A percentile compares a stretch with the other conserved stretches of the same genome.
These are phyloP conservation scores for Debaryomyces nepalensis DNA, from an alignment of 1,139 yeast genomes.

Conservation along the genomic window DNA sequence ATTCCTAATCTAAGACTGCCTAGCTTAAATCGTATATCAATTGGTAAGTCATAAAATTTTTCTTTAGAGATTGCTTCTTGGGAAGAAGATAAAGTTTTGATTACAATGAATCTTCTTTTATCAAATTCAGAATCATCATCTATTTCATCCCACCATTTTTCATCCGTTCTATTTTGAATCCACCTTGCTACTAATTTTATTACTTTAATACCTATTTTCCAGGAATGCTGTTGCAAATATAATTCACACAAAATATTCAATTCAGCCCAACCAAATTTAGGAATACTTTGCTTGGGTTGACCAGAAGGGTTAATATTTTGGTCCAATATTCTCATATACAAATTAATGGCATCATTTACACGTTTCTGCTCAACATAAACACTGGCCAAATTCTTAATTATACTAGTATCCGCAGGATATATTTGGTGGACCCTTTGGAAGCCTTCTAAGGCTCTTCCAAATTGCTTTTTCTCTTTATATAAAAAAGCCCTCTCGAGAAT, in stretches of 20 bases:
- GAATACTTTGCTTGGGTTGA: constrained; percentile 34
- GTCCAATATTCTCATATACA: constrained; percentile 71
- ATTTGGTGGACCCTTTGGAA: constrained; percentile 63
- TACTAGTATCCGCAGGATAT: constrained; percentile 64
- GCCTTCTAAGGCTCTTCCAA: constrained; percentile 75
- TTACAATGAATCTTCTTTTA: constrained; percentile 44
- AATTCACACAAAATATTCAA: constrained; percentile 82
- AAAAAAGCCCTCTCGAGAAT: constrained; percentile 66
- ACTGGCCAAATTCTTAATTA: constrained; percentile 75
- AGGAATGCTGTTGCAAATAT: constrained; percentile 68
- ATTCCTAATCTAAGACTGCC: constrained; percentile 73
- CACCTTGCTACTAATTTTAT: constrained; percentile 80
- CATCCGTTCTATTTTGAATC: constrained; percentile 73
- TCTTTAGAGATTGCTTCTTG: constrained; percentile 31
- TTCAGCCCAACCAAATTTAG: constrained; percentile 83
- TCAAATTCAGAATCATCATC: constrained; percentile 84
- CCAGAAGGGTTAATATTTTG: constrained; percentile 49
- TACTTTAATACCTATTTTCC: constrained; percentile 59
- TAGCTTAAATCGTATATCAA: constrained; percentile 83
- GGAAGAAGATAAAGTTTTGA: constrained; percentile 21
- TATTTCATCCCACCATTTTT: constrained; percentile 82
- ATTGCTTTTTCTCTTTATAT: constrained; percentile 66
- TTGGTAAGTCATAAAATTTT: constrained; percentile 60
- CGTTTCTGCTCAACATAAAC: constrained; percentile 77
- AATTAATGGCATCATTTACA: constrained; percentile 76